Evolutionary conservation across 2,329 filamentous ascomycete genomes (phyloP).

Genomic region (Epichloe scottii): DNA sequence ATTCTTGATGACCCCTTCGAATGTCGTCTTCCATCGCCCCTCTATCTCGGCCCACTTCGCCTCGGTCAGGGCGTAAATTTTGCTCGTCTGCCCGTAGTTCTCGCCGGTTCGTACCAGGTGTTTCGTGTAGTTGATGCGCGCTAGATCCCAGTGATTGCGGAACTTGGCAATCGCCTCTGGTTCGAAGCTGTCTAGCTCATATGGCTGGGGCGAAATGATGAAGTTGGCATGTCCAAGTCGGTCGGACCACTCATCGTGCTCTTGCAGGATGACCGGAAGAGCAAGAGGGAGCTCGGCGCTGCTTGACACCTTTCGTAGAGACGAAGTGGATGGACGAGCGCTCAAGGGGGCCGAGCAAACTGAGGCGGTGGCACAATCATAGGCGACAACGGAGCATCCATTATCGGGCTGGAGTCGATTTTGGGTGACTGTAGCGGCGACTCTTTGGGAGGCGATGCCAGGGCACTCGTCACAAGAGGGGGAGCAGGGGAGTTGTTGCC

Average conservation of each 20-base stretch:
- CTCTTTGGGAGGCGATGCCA: constrained; percentile 45
- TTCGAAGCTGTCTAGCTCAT: constrained; percentile 52
- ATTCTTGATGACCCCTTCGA: constrained; percentile 50
- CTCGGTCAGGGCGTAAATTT: constrained; percentile 74
- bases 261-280: constrained; percentile 53
- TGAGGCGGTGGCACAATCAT: constrained; percentile 33
- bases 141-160: constrained; percentile 69
- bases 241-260: constrained; percentile 71
- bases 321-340: constrained; percentile 63
- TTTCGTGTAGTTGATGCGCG: constrained; percentile 76
- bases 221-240: constrained; percentile 89
- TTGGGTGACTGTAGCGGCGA: constrained; percentile 80
- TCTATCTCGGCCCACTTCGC: constrained; percentile 82
- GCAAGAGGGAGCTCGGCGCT: constrained; percentile 44
- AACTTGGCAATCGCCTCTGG: constrained; percentile 47
- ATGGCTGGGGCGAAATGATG: constrained; percentile 72
- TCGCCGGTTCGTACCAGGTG: constrained; percentile 80
- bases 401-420: constrained; percentile 13
- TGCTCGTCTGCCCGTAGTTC: constrained; percentile 82
- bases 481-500: constrained; percentile 73
- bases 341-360: constrained; percentile 51
- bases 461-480: constrained; percentile 60
- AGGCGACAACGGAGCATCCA: constrained; percentile 5
- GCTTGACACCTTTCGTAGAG: constrained; percentile 52
- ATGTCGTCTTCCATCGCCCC: constrained; percentile 55